Base-by-base conservation (phyloP, 2,329 filamentous ascomycete genomes). In the Ceratocystis diversiconidia region DNA sequence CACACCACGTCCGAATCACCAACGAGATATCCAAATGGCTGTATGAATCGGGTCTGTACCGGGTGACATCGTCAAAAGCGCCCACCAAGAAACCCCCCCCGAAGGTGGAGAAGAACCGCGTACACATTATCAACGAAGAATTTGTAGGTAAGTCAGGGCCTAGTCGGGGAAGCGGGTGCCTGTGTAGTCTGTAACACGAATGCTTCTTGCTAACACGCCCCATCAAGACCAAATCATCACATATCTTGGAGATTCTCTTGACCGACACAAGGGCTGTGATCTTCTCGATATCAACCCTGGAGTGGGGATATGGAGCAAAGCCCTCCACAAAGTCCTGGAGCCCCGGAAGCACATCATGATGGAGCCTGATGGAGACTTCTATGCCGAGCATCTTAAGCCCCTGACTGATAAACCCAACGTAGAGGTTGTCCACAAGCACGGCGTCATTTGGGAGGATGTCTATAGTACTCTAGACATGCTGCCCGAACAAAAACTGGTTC, bases 241-340 rank as follows among this genome's bases (percentile, higher is more conserved):
- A 5, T 89, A 89, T 68, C 76, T 95, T n/a, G 83, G 82, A 1
- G 80, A 82, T 0, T 85, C 84, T 2, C 80, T 97, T 19, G 76
- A 83, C 43, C 82, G 84, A 57, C 86, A 94, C 73, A 77, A 79
- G 62, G 89, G 89, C 64, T 91, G 92, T 75, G 91, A 95, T 71
- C 81, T 97, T 57, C 78, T 99, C 70, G 92, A 97, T 72, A 78
- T 96, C 65, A 90, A 92, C 73, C 92, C 92, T 0, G 91, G 91
- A 15, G 77, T 77, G 0, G 90, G 91, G 7, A 64, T 95, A 1
- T 94, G 88, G 84, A 95, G 92, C 43, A 78, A 79, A 32, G 89
- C 87, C 71, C 78, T 97, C 0, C 85, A 96, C 72, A 79, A 89
- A 0, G 76, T 82, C 59, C 78, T 99, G 6, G 77, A 90, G 71